phyloP scores from a whole-genome alignment of 768 basidiomycete species.

The Sistotremastrum niveocremeum region DNA sequence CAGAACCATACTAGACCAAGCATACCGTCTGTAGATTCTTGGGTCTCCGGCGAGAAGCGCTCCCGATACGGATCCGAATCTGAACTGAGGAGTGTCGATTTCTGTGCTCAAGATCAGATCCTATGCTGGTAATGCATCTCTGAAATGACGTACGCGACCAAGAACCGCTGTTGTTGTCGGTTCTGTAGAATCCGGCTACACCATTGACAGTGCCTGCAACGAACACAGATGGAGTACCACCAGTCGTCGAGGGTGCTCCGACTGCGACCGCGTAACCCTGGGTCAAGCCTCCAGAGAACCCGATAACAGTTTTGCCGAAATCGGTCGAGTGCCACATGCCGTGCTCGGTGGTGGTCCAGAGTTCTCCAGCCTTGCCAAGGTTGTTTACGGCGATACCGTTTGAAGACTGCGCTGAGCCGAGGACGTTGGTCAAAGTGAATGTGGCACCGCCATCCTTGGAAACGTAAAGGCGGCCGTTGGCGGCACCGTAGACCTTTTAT shows the following conservation, averaged over 20 bases:
- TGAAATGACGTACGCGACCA: neutral
- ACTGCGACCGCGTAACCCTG: conserved; percentile 8
- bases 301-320: conserved; percentile 8
- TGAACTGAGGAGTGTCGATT: conserved; percentile 4
- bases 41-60: conserved; percentile 8
- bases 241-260: conserved; percentile 10
- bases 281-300: conserved; percentile 5
- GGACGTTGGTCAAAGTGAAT: conserved; percentile 6
- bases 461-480: conserved; percentile 8
- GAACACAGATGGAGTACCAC: conserved; percentile 9
- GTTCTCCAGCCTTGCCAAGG: conserved; percentile 7
- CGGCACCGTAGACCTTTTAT: conserved; percentile 7
- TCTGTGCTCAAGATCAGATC: neutral
- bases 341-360: conserved; percentile 9
- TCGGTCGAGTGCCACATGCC: conserved; percentile 10
- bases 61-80: conserved; percentile 6
- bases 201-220: conserved; percentile 6
- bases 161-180: neutral
- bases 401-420: conserved; percentile 6
- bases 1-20: neutral
- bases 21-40: conserved; percentile 4
- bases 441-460: conserved; percentile 7
- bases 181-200: neutral
- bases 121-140: no score
- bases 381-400: conserved; percentile 8